Percentiles rank a stretch among this genome's conserved stretches.
Evolutionary conservation across 2,329 filamentous ascomycete species (phyloP).

Genomic region (Claviceps citrina): DNA sequence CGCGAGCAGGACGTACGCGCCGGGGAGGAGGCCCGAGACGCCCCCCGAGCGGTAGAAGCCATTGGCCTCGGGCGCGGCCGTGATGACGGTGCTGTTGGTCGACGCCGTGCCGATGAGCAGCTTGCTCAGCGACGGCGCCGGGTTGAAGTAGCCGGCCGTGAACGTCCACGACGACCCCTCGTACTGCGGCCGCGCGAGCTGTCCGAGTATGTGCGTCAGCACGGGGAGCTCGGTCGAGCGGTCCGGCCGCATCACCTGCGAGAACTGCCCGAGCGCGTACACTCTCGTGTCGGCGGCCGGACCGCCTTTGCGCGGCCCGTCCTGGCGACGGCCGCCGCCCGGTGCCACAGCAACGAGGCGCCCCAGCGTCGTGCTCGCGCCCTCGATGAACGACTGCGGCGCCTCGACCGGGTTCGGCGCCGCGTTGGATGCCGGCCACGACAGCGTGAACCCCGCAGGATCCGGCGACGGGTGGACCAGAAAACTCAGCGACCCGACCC

Average conservation of each 20-base stretch:
- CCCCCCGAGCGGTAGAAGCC: conserved; percentile 85
- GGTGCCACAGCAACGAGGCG: conserved; percentile 42
- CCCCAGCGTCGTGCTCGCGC: conserved; percentile 51
- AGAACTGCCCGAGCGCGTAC: conserved; percentile 78
- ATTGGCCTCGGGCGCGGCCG: conserved; percentile 84
- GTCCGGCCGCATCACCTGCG: conserved; percentile 64
- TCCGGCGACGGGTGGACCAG: conserved; percentile 49
- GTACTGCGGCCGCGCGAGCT: conserved; percentile 48
- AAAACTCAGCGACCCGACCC: conserved; percentile 69
- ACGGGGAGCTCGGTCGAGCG: conserved; percentile 80
- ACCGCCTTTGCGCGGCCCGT: no score
- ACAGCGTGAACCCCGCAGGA: conserved; percentile 40
- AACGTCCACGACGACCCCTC: conserved; percentile 75
- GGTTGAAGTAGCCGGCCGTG: conserved; percentile 97
- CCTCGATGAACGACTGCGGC: conserved; percentile 51
- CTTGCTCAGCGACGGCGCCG: conserved; percentile 66
- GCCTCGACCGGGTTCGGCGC: conserved; percentile 59
- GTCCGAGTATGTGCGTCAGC: conserved; percentile 57
- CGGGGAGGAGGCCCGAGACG: conserved; percentile 76
- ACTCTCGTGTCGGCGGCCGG: conserved; percentile 46
- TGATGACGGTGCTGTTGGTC: conserved; percentile 64
- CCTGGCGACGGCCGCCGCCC: no score
- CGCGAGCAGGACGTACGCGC: conserved; percentile 81
- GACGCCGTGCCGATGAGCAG: conserved; percentile 63
- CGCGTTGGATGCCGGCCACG: conserved; percentile 63